These are phyloP conservation scores for Haplographium delicatum DNA, from an alignment of 495 filamentous ascomycete genomes.

Conservation along the genomic window DNA sequence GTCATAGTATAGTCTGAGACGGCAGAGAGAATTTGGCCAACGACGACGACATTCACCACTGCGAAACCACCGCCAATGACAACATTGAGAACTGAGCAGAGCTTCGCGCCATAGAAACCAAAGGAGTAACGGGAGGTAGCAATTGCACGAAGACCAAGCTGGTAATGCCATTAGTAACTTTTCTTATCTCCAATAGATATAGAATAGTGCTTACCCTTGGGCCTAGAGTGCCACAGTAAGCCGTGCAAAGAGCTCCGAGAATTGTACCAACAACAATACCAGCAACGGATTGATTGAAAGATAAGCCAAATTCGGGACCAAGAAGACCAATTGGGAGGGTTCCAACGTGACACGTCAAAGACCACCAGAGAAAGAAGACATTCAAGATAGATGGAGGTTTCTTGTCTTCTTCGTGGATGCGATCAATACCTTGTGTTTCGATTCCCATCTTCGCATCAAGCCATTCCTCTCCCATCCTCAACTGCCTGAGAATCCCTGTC, in stretches of 20 bases:
- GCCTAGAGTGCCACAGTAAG: constrained; percentile 20
- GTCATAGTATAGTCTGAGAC: constrained; percentile 43
- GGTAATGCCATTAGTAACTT: not conserved
- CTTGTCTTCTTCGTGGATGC: constrained; percentile 44
- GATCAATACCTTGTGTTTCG: constrained; percentile 46
- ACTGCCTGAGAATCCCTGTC: constrained; percentile 14
- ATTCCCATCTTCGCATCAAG: constrained; percentile 49
- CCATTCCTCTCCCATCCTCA: constrained; percentile 41
- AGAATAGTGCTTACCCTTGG: constrained; percentile 14
- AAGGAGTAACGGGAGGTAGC: constrained; percentile 50
- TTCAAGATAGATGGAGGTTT: constrained; percentile 32
- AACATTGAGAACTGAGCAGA: constrained; percentile 45
- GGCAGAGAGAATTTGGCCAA: constrained; percentile 45
- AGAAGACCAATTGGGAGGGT: constrained; percentile 48
- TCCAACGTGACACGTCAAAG: constrained; percentile 49
- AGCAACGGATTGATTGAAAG: constrained; percentile 44
- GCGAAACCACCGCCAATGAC: constrained; percentile 44
- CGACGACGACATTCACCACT: constrained; percentile 41
- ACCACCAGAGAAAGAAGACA: constrained; percentile 40
- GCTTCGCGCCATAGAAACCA: constrained; percentile 45
- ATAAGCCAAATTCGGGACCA: constrained; percentile 43
- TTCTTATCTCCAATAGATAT: not conserved
- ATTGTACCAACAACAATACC: constrained; percentile 45
- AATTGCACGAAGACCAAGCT: constrained; percentile 49
- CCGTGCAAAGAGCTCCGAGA: constrained; percentile 31